Conservation (phyloP, 805 yeast species). For the Suhomyces vadensis region DNA sequence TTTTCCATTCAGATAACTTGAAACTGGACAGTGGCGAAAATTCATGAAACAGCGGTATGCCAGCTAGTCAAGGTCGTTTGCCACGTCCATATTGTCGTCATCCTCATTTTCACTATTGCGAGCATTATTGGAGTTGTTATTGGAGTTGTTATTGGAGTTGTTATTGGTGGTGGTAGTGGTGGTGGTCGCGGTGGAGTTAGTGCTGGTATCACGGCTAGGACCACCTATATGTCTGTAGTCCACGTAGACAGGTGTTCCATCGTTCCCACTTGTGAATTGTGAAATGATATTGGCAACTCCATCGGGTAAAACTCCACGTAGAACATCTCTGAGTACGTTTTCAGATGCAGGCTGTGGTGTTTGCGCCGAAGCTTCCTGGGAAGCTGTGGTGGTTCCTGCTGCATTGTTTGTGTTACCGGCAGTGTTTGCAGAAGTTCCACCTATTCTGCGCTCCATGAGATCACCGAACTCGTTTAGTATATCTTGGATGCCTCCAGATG, state of each 20-base stretch:
- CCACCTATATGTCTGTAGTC: conserved; percentile 6
- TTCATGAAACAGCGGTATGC: too few relatives aligned
- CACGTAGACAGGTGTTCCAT: conserved; percentile 8
- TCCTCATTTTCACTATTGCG: background rate
- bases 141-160: background rate
- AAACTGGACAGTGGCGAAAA: too few relatives aligned
- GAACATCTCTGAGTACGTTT: conserved; percentile 6
- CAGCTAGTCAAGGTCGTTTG: conserved; percentile 5
- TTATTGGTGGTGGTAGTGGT: conserved; percentile 1
- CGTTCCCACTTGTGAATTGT: conserved; percentile 9
- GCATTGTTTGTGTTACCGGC: background rate
- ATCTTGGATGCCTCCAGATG: conserved; percentile 15
- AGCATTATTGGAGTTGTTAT: background rate
- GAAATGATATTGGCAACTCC: conserved; percentile 13
- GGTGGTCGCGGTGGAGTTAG: conserved; percentile 1
- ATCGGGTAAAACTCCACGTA: conserved; percentile 15
- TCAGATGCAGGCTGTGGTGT: background rate
- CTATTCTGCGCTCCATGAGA: conserved; percentile 17
- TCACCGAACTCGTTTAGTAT: conserved; percentile 26
- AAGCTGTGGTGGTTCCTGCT: background rate
- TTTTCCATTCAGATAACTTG: background rate
- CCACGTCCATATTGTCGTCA: conserved; percentile 3
- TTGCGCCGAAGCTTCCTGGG: conserved; percentile 1
- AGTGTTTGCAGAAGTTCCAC: background rate
- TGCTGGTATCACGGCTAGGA: background rate